phyloP scores from a whole-genome alignment of 768 basidiomycete species.

The Terana coerulea region DNA sequence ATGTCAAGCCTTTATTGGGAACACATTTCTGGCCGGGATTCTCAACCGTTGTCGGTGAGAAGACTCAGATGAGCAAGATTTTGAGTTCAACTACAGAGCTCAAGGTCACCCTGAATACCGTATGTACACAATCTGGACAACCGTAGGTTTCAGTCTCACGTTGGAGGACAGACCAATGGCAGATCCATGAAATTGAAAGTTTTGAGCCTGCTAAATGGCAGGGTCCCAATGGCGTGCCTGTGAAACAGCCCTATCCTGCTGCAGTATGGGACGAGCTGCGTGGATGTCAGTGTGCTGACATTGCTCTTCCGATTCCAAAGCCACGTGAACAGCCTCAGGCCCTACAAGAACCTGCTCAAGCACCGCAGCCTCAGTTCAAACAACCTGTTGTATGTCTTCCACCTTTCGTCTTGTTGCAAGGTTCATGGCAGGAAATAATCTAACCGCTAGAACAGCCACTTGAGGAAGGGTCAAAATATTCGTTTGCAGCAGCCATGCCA shows the following conservation, averaged over 20 bases:
- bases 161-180: constrained; percentile 27
- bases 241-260: constrained; percentile 21
- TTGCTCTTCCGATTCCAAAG: constrained; percentile 6
- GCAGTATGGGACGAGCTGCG: constrained; percentile 5
- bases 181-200: constrained; percentile 5
- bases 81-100: constrained; percentile 24
- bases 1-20: constrained; percentile 21
- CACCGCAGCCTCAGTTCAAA: neutral
- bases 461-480: neutral
- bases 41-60: constrained; percentile 4
- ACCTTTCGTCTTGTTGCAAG: neutral
- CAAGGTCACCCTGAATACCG: constrained; percentile 22
- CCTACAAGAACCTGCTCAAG: neutral
- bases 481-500: neutral
- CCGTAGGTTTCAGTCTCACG: constrained; percentile 14
- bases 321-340: neutral
- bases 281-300: constrained; percentile 1
- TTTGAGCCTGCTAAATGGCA: constrained; percentile 14
- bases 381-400: neutral
- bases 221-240: constrained; percentile 13
- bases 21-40: constrained; percentile 22
- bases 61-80: constrained; percentile 19
- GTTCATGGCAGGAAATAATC: neutral
- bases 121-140: too few species aligned
- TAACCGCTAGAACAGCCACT: neutral